Evolutionary conservation across 2,329 filamentous ascomycete genomes (phyloP).

Genomic region (Fusarium guadeloupense): DNA sequence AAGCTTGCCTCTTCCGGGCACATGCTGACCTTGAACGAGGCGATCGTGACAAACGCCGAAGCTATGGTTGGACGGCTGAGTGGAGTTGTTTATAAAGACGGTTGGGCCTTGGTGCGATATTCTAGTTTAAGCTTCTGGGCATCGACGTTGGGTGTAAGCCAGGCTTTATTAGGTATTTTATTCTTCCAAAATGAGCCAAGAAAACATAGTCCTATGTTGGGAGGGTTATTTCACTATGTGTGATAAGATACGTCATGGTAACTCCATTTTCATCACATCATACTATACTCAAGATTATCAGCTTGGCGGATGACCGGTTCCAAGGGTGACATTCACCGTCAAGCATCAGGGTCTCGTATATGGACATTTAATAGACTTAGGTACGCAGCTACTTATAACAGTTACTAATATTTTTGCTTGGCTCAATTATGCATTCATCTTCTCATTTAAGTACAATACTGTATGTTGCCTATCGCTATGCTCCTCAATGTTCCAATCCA

Average conservation of each 20-base stretch:
- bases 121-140: neutral
- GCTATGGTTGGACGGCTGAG: conserved; percentile 43
- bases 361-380: too few species aligned
- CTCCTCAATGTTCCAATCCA: neutral
- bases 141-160: neutral
- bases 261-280: conserved; percentile 20
- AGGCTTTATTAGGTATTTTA: conserved; percentile 4
- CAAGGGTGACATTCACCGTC: too few species aligned
- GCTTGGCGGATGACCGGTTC: too few species aligned
- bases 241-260: conserved; percentile 28
- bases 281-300: conserved; percentile 8
- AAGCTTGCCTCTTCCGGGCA: conserved; percentile 38
- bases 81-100: conserved; percentile 32
- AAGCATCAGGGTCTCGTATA: too few species aligned
- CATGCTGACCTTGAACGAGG: conserved; percentile 40
- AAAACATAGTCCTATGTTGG: conserved; percentile 1
- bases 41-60: conserved; percentile 46
- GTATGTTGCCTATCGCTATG: conserved; percentile 25
- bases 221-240: neutral
- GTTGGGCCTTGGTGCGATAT: conserved; percentile 23
- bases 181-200: rapidly evolving
- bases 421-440: neutral
- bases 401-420: neutral
- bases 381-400: neutral
- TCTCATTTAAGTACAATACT: too few species aligned